These are phyloP conservation scores for Xylariales sp. DNA, from an alignment of 2,329 filamentous ascomycete species.

Conservation along the genomic window DNA sequence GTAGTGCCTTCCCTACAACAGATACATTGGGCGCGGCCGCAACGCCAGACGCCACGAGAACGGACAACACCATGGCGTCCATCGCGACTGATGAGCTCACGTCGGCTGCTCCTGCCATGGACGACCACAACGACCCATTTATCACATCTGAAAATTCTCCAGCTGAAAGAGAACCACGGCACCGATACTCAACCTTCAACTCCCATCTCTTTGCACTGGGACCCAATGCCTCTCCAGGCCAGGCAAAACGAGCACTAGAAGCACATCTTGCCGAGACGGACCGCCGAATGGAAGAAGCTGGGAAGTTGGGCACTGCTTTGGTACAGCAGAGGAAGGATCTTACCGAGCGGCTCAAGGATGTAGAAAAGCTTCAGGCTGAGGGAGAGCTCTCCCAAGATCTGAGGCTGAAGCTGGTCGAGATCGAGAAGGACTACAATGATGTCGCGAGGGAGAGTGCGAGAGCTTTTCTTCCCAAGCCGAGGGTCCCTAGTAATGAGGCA, in stretches of 20 bases:
- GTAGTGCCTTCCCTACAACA: slow-evolving; percentile 4
- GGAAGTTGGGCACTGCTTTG: slow-evolving; percentile 76
- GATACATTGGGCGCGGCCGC: not conserved
- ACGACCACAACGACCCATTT: slow-evolving; percentile 52
- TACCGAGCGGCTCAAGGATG: slow-evolving; percentile 74
- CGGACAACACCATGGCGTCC: slow-evolving; percentile 37
- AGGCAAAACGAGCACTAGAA: slow-evolving; percentile 83
- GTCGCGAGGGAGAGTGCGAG: slow-evolving; percentile 85
- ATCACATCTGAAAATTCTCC: slow-evolving; percentile 40
- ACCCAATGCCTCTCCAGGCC: slow-evolving; percentile 71
- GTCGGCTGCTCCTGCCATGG: slow-evolving; percentile 19
- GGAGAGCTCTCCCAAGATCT: slow-evolving; percentile 78
- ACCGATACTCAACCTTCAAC: slow-evolving; percentile 82
- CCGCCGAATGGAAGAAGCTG: slow-evolving; percentile 84
- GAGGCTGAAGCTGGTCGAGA: slow-evolving; percentile 73
- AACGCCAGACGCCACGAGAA: slow-evolving; percentile 11
- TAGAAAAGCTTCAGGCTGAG: slow-evolving; percentile 72
- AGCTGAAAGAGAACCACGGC: slow-evolving; percentile 34
- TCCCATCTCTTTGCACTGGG: slow-evolving; percentile 73
- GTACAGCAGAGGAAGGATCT: slow-evolving; percentile 84
- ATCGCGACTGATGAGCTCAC: slow-evolving; percentile 32
- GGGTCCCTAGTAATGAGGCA: slow-evolving; percentile 66
- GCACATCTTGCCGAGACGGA: slow-evolving; percentile 92
- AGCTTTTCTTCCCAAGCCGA: slow-evolving; percentile 80
- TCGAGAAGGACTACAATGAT: slow-evolving; percentile 94